Percentiles rank a stretch among this genome's conserved stretches.
phyloP scores from a whole-genome alignment of 768 basidiomycete species.

The Tulasnella sp. region DNA sequence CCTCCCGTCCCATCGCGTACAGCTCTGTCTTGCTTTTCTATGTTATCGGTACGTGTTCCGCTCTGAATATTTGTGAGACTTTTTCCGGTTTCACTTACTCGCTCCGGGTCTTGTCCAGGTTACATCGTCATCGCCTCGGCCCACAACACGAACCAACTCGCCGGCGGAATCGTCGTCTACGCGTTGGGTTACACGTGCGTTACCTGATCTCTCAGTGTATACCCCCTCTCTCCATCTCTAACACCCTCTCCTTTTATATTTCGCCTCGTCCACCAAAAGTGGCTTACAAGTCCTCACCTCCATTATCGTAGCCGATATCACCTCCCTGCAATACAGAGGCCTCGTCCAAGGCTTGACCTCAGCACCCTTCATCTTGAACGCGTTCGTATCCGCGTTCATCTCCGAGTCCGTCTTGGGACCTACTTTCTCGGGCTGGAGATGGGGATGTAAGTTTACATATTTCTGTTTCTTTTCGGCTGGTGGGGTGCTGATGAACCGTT shows the following conservation, averaged over 20 bases:
- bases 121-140: constrained; percentile 50
- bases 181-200: constrained; percentile 53
- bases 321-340: constrained; percentile 46
- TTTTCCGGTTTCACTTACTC: constrained; percentile 38
- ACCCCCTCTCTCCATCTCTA: constrained; percentile 15
- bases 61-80: constrained; percentile 36
- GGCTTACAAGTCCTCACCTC: constrained; percentile 58
- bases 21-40: constrained; percentile 25
- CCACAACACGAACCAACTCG: constrained; percentile 39
- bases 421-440: constrained; percentile 46
- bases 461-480: too few species aligned
- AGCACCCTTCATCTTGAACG: constrained; percentile 53
- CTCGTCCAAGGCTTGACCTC: constrained; percentile 42
- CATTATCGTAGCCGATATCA: constrained; percentile 56
- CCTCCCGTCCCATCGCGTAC: constrained; percentile 59
- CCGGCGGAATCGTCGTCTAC: constrained; percentile 46
- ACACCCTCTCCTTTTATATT: constrained; percentile 29
- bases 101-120: constrained; percentile 28
- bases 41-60: constrained; percentile 42
- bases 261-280: constrained; percentile 28
- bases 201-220: too few species aligned
- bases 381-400: constrained; percentile 57
- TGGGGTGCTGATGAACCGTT: background rate
- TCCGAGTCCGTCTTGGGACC: constrained; percentile 39
- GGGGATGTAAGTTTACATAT: constrained; percentile 66